These are phyloP conservation scores for Penicillium digitatum DNA, from an alignment of 2,329 filamentous ascomycete species.

Conservation along the genomic window DNA sequence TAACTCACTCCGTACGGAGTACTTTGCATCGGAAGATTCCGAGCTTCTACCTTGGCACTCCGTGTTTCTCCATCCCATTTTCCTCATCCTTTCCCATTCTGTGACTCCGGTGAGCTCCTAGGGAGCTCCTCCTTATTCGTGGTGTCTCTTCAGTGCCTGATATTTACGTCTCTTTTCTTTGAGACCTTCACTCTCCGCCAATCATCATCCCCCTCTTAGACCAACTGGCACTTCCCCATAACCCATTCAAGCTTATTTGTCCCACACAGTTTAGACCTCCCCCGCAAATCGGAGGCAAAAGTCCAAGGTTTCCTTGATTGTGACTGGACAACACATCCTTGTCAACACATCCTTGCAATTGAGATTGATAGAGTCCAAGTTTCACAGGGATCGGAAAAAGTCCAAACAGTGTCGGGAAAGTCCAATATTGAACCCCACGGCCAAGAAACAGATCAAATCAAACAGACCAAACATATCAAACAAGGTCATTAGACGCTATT, in stretches of 20 bases:
- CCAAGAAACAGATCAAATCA: neutral
- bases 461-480: neutral
- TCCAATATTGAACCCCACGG: neutral
- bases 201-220: neutral
- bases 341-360: neutral
- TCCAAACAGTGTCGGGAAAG: neutral
- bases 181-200: neutral
- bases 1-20: too few species aligned
- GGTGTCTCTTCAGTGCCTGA: neutral
- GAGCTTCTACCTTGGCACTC: neutral
- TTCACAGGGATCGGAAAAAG: neutral
- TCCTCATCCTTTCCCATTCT: constrained; percentile 22
- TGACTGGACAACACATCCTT: neutral
- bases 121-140: neutral
- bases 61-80: neutral
- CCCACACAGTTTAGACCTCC: constrained; percentile 4
- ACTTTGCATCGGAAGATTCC: neutral
- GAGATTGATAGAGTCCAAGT: neutral
- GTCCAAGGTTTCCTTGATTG: neutral
- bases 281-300: constrained; percentile 1
- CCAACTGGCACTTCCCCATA: neutral
- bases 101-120: constrained; percentile 24
- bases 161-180: neutral
- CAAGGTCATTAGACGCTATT: constrained; percentile 2
- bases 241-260: constrained; percentile 1